phyloP scores from a whole-genome alignment of 1,139 yeast genomes.

The Pichia sp. region DNA sequence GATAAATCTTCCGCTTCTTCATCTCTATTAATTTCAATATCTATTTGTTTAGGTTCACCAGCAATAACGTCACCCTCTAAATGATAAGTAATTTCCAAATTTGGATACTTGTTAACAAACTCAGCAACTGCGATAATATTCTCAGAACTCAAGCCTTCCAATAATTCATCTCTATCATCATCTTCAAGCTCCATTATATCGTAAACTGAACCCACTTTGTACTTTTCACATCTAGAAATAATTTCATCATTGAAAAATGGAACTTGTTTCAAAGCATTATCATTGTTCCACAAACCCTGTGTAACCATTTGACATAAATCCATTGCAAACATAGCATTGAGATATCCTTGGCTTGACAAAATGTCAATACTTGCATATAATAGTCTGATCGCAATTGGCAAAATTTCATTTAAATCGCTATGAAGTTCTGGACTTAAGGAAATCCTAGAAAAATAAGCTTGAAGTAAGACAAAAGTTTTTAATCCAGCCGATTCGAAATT shows the following conservation, averaged over 20 bases:
- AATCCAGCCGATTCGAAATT: conserved; percentile 50
- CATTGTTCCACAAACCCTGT: conserved; percentile 83
- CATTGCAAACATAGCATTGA: conserved; percentile 78
- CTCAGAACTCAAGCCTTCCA: conserved; percentile 45
- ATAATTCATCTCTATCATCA: conserved; percentile 59
- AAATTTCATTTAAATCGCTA: conserved; percentile 48
- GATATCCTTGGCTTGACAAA: conserved; percentile 70
- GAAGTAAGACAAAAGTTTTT: conserved; percentile 71
- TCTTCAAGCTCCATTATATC: conserved; percentile 86
- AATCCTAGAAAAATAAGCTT: conserved; percentile 73
- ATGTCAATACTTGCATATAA: conserved; percentile 69
- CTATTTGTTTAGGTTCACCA: conserved; percentile 42
- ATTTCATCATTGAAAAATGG: conserved; percentile 59
- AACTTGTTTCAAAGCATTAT: conserved; percentile 72
- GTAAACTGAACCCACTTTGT: conserved; percentile 63
- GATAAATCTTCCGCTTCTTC: conserved; percentile 55
- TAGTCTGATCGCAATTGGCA: conserved; percentile 45
- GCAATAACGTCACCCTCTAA: conserved; percentile 39
- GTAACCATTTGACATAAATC: conserved; percentile 85
- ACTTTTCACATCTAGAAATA: conserved; percentile 50
- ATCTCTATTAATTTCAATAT: conserved; percentile 59
- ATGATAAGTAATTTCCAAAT: conserved; percentile 62
- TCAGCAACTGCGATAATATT: conserved; percentile 63
- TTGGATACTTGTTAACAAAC: conserved; percentile 87
- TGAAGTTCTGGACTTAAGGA: conserved; percentile 53